Evolutionary conservation across 1,139 yeast species (phyloP).

Genomic region (Pichia kudriavzevii): DNA sequence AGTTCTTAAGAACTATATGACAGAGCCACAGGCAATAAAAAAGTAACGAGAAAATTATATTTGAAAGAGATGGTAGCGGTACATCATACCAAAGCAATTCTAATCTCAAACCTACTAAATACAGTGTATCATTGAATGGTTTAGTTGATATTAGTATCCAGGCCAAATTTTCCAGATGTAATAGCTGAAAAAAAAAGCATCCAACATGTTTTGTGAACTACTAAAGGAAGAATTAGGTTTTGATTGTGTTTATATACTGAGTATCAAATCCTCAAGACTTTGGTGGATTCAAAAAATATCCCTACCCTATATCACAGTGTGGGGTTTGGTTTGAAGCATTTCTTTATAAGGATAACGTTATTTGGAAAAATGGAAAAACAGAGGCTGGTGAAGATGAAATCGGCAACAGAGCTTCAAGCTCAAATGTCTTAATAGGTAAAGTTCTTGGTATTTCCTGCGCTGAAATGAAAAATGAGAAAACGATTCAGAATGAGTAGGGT

Average conservation of each 20-base stretch:
- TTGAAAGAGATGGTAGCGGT: conserved; percentile 58
- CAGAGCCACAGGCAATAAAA: conserved; percentile 43
- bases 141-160: conserved; percentile 29
- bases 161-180: conserved; percentile 35
- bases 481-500: conserved; percentile 32
- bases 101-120: conserved; percentile 36
- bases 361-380: conserved; percentile 9
- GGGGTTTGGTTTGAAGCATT: conserved; percentile 40
- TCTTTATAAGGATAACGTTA: conserved; percentile 33
- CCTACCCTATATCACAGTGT: conserved; percentile 34
- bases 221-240: conserved; percentile 28
- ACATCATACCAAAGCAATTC: conserved; percentile 46
- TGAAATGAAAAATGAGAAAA: conserved; percentile 15
- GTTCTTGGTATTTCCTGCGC: conserved; percentile 42
- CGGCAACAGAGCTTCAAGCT: background rate
- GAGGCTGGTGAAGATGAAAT: background rate
- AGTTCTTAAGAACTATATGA: conserved; percentile 27
- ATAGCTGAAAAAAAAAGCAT: conserved; percentile 40
- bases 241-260: conserved; percentile 49
- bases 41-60: conserved; percentile 32
- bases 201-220: conserved; percentile 34
- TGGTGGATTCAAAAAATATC: conserved; percentile 27
- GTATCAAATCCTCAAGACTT: conserved; percentile 38
- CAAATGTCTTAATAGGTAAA: conserved; percentile 33
- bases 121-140: conserved; percentile 23